Evolutionary conservation across 345 rosid genomes (phyloP), one percentile per base, ranked within the genome.

Genomic region (Arabis alpina): DNA sequence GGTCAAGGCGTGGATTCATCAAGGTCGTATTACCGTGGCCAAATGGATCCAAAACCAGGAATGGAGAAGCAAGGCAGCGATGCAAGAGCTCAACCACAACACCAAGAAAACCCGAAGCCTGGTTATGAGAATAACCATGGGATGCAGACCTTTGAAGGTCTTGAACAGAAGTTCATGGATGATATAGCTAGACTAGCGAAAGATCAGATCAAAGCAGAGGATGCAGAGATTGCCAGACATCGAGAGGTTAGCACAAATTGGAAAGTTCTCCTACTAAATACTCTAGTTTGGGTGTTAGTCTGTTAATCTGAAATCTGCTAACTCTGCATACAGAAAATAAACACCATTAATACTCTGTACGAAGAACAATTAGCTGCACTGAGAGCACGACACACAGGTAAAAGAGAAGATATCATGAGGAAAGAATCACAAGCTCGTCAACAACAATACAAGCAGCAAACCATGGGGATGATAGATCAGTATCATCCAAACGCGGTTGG

Each of bases 141-240:
- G 56, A 57, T 80, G 8, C 83, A 75, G 39, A 77, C 81, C 23
- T 89, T 86, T 80, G 93, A 87, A 73, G 83, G 85, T 63, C 80
- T 92, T 28, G 89, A 89, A 72, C 87, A 80, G 71, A 89, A 86
- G 73, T 87, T 87, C 77, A 79, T 70, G 66, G 94, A 87, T 67
- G 96, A 87, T 72, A 73, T 92, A 61, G 58, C 56, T 52, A 87
- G 85, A 74, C 83, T 92, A 64, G 83, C 82, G 16, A 92, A 89
- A 60, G 92, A 87, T 49, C 92, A 87, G 75, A 81, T 68, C 39
- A 81, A 82, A 70, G 96, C 92, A 25, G 98, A 92, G 78, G 98
- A 92, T 75, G 82, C 88, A 62, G 96, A 92, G 83, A 86, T 81
- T 75, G 77, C 76, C 41, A 80, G 98, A 77, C 98, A 92, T 72